Conservation (phyloP, 371 early-diverging fungal genomes). For the Rhizopus stolonifer region DNA sequence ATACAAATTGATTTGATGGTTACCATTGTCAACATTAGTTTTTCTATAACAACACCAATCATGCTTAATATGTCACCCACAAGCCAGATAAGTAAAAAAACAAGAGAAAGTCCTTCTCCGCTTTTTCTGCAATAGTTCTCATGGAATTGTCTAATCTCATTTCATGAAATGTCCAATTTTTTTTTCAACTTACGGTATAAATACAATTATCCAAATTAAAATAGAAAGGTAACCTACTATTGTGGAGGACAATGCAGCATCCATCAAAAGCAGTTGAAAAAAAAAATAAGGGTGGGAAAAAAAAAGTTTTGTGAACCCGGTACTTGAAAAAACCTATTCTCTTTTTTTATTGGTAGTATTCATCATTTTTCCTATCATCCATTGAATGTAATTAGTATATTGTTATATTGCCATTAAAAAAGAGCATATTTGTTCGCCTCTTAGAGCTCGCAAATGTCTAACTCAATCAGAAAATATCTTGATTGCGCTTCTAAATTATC, state of each 20-base stretch:
- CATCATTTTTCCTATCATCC: too few species aligned
- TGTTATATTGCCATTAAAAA: too few species aligned
- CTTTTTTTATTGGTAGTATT: too few species aligned
- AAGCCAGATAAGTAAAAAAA: slow-evolving; percentile 72
- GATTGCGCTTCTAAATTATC: too few species aligned
- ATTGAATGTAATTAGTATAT: too few species aligned
- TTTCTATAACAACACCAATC: slow-evolving; percentile 65
- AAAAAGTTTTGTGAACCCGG: neutral
- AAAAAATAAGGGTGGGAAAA: neutral
- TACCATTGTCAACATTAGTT: slow-evolving; percentile 66
- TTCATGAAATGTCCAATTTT: slow-evolving; percentile 1
- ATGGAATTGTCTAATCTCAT: slow-evolving; percentile 43
- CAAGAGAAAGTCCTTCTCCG: slow-evolving; percentile 57
- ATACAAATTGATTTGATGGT: too few species aligned
- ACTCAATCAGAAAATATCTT: too few species aligned
- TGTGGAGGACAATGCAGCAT: slow-evolving; percentile 4
- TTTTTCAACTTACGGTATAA: slow-evolving; percentile 39
- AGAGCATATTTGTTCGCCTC: too few species aligned
- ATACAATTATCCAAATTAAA: slow-evolving; percentile 57
- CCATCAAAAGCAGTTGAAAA: neutral
- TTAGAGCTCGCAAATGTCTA: too few species aligned
- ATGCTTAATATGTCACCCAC: slow-evolving; percentile 75
- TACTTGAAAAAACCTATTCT: neutral
- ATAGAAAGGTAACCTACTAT: slow-evolving; percentile 44
- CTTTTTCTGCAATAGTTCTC: slow-evolving; percentile 53